phyloP scores from a whole-genome alignment of 2,329 filamentous ascomycete genomes.

The Monilinia aucupariae region DNA sequence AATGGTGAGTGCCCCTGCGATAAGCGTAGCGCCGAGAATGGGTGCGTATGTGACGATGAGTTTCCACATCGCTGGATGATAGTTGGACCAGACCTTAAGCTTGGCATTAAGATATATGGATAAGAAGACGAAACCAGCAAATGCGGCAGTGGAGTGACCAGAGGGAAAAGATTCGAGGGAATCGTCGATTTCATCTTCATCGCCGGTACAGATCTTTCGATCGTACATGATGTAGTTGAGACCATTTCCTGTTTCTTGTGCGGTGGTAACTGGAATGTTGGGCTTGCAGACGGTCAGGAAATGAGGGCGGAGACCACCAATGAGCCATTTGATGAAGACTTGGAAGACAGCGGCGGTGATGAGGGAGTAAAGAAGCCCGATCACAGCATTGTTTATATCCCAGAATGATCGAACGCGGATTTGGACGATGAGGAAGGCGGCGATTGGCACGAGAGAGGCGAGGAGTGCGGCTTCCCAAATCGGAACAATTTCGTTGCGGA shows the following conservation, averaged over 20 bases:
- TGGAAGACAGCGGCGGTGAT: slow-evolving; percentile 68
- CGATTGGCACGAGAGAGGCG: slow-evolving; percentile 58
- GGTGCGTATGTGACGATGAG: slow-evolving; percentile 59
- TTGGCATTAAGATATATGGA: slow-evolving; percentile 73
- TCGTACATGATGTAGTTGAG: slow-evolving; percentile 62
- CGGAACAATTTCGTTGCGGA: slow-evolving; percentile 65
- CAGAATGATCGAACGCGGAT: slow-evolving; percentile 63
- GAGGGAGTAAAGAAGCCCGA: slow-evolving; percentile 64
- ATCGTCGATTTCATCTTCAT: slow-evolving; percentile 60
- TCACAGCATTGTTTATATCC: slow-evolving; percentile 65
- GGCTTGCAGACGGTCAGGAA: slow-evolving; percentile 68
- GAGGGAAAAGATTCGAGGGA: slow-evolving; percentile 66
- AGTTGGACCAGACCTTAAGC: slow-evolving; percentile 68
- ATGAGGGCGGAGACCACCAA: slow-evolving; percentile 66
- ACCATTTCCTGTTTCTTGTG: slow-evolving; percentile 43
- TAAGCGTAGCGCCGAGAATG: slow-evolving; percentile 60
- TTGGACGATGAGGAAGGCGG: slow-evolving; percentile 59
- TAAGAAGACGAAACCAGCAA: slow-evolving; percentile 65
- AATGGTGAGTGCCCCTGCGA: slow-evolving; percentile 65
- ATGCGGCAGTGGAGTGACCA: slow-evolving; percentile 68
- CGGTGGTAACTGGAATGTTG: slow-evolving; percentile 40
- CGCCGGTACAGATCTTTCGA: slow-evolving; percentile 63
- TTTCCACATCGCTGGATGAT: slow-evolving; percentile 71
- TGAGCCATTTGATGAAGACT: slow-evolving; percentile 70
- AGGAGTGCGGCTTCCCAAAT: slow-evolving; percentile 66